Conservation (phyloP, 2,329 filamentous ascomycete species). For the Fusarium gaditjirri region DNA sequence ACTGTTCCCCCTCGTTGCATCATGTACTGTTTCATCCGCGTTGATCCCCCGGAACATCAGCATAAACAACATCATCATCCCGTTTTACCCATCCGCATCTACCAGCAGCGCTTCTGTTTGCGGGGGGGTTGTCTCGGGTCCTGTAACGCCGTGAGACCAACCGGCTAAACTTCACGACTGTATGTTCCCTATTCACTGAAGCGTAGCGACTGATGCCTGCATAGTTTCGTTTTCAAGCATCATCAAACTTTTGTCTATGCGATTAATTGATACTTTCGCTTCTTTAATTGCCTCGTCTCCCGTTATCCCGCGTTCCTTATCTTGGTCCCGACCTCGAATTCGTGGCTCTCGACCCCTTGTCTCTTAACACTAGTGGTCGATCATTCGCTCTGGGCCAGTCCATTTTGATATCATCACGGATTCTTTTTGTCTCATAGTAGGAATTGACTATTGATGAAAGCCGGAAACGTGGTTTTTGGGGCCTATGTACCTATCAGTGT, state of each 20-base stretch:
- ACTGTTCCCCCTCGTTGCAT: slow-evolving; percentile 28
- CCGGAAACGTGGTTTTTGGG: slow-evolving; percentile 1
- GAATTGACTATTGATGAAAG: slow-evolving; percentile 2
- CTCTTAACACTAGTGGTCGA: slow-evolving; percentile 38
- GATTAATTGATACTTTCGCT: slow-evolving; percentile 13
- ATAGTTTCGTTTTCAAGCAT: not conserved
- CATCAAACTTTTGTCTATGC: slow-evolving; percentile 11
- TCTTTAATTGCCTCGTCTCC: slow-evolving; percentile 14
- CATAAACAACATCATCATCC: slow-evolving; percentile 10
- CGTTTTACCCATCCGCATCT: slow-evolving; percentile 22
- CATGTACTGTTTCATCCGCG: slow-evolving; percentile 34
- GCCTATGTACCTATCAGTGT: not conserved
- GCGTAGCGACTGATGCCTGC: not conserved
- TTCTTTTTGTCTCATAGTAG: not conserved
- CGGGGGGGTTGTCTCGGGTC: slow-evolving; percentile 27
- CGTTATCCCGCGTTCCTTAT: slow-evolving; percentile 23
- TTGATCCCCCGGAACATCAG: slow-evolving; percentile 25
- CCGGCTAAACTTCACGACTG: not conserved
- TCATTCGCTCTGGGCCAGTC: slow-evolving; percentile 31
- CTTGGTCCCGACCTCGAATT: slow-evolving; percentile 33
- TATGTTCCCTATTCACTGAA: not conserved
- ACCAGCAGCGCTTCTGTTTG: slow-evolving; percentile 22
- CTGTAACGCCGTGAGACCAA: slow-evolving; percentile 7
- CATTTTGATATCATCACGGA: slow-evolving; percentile 14
- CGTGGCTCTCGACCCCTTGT: slow-evolving; percentile 33